Evolutionary conservation across 306 rosid genomes (phyloP).

Genomic region (Castanea mollissima): DNA sequence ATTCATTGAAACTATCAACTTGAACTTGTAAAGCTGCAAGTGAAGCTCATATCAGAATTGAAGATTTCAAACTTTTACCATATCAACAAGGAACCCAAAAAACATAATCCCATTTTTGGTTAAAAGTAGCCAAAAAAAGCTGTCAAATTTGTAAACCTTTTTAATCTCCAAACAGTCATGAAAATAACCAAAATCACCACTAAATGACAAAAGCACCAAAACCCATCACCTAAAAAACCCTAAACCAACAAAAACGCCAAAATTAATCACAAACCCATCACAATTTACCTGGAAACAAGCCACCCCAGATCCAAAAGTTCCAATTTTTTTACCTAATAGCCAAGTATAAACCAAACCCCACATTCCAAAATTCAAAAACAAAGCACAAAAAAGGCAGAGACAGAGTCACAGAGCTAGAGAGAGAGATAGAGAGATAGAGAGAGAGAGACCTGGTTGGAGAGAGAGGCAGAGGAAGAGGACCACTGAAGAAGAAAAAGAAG

Average conservation of each 20-base stretch:
- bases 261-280: constrained; percentile 26
- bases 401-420: background rate
- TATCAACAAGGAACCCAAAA: background rate
- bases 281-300: constrained; percentile 16
- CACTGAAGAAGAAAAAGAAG: background rate
- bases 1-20: background rate
- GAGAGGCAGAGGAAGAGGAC: constrained; percentile 5
- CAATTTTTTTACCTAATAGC: background rate
- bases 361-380: constrained; percentile 8
- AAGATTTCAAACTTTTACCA: background rate
- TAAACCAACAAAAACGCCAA: constrained; percentile 9
- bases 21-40: constrained; percentile 15
- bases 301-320: constrained; percentile 47
- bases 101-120: background rate
- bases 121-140: background rate
- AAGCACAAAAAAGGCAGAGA: background rate
- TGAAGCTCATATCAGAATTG: background rate
- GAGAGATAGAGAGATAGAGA: constrained; percentile 3
- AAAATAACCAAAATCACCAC: constrained; percentile 5
- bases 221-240: constrained; percentile 34
- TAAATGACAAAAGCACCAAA: constrained; percentile 11
- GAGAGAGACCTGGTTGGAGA: constrained; percentile 13
- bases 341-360: constrained; percentile 12
- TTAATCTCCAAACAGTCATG: background rate
- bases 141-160: background rate